Percentiles rank a stretch among this genome's conserved stretches.
Conservation (phyloP, 2,329 filamentous ascomycete genomes). For the Hymenoscyphus linearis region DNA sequence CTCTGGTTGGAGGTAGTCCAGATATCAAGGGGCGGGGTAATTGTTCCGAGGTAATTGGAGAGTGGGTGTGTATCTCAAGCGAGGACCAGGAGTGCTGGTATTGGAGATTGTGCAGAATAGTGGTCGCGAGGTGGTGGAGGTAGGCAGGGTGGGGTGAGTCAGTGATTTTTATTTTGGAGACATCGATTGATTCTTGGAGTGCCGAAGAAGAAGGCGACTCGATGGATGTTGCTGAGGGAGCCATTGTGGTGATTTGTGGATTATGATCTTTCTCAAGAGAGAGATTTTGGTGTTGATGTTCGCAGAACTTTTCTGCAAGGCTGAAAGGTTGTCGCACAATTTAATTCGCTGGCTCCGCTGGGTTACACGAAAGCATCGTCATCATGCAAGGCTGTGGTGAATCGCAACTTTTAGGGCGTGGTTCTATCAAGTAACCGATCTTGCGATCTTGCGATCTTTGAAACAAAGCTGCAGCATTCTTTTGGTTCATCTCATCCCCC, state of each 20-base stretch:
- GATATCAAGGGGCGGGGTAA: constrained; percentile 61
- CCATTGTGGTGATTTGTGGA: constrained; percentile 12
- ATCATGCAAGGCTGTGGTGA: too few relatives aligned
- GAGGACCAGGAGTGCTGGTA: constrained; percentile 72
- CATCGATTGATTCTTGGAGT: constrained; percentile 24
- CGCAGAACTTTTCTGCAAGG: not conserved
- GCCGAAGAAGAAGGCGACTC: constrained; percentile 20
- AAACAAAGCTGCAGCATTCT: too few relatives aligned
- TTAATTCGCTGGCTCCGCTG: too few relatives aligned
- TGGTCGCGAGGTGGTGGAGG: constrained; percentile 46
- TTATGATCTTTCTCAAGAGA: not conserved
- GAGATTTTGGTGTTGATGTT: not conserved
- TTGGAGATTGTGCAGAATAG: constrained; percentile 65
- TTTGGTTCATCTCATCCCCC: too few relatives aligned
- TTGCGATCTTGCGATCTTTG: too few relatives aligned
- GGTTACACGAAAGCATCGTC: too few relatives aligned
- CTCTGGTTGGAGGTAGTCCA: constrained; percentile 64
- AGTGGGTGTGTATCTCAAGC: constrained; percentile 48
- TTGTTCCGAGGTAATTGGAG: constrained; percentile 35
- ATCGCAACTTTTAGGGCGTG: too few relatives aligned
- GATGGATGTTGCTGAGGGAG: constrained; percentile 12
- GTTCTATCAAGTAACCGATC: too few relatives aligned
- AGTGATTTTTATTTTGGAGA: constrained; percentile 18
- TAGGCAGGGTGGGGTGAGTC: constrained; percentile 26
- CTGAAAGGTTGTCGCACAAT: not conserved